These are phyloP conservation scores for Fusarium penzigii DNA, from an alignment of 2,329 filamentous ascomycete species.

Conservation along the genomic window DNA sequence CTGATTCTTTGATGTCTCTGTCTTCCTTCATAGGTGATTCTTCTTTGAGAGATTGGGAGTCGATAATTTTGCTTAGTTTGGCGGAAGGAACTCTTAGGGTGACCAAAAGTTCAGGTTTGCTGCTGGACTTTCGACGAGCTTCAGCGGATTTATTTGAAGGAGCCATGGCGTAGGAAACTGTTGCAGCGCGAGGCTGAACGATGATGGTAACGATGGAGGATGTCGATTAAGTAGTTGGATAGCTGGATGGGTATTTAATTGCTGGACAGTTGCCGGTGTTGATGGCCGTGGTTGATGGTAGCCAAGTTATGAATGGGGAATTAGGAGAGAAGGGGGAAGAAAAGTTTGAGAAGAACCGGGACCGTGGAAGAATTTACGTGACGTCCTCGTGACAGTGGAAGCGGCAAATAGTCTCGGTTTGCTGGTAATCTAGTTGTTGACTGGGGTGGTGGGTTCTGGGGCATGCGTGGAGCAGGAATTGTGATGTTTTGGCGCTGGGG, in stretches of 20 bases:
- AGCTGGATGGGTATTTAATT: conserved; percentile 1
- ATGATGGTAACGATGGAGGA: conserved; percentile 9
- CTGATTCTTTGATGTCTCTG: conserved; percentile 37
- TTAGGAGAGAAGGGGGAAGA: conserved; percentile 13
- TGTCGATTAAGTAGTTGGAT: conserved; percentile 4
- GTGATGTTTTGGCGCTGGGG: conserved; percentile 26
- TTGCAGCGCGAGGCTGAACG: conserved; percentile 10
- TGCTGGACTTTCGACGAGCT: conserved; percentile 40
- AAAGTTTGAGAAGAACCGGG: neutral
- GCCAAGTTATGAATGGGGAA: conserved; percentile 1
- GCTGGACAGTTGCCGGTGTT: conserved; percentile 9
- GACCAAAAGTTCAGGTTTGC: conserved; percentile 44
- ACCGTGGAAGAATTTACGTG: conserved; percentile 18
- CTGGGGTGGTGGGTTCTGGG: conserved; percentile 33
- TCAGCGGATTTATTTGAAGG: conserved; percentile 36
- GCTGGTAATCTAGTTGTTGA: conserved; percentile 32
- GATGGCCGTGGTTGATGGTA: conserved; percentile 1
- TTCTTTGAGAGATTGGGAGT: conserved; percentile 44
- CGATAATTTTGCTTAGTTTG: conserved; percentile 52
- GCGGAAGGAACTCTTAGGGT: conserved; percentile 54
- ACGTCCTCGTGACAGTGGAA: conserved; percentile 28
- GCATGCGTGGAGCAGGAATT: conserved; percentile 31
- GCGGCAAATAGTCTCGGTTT: conserved; percentile 29
- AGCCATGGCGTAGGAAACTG: conserved; percentile 32
- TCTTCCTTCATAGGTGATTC: conserved; percentile 42